Conservation (phyloP, 176 grass and related monocot species). For the Carex pumila region DNA sequence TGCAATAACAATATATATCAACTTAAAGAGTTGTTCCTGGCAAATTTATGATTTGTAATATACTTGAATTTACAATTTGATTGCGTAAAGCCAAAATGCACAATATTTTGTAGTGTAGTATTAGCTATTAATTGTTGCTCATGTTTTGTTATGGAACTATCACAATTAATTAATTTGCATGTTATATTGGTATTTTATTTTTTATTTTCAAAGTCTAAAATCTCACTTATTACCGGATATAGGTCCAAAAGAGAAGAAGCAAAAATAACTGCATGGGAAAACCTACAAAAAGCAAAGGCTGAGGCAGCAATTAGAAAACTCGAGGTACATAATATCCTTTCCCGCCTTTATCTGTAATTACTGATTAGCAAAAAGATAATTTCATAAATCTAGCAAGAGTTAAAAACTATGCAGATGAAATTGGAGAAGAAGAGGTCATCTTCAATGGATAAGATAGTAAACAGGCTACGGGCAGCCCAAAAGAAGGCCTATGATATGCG, state of each 20-base stretch:
- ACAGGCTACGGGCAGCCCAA: constrained; percentile 63
- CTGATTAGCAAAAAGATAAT: neutral
- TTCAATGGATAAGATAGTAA: constrained; percentile 92
- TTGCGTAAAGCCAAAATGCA: constrained; percentile 3
- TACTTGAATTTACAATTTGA: neutral
- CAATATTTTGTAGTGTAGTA: neutral
- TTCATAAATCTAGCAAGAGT: neutral
- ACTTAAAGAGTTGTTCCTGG: neutral
- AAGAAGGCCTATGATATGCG: constrained; percentile 94
- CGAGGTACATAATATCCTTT: constrained; percentile 38
- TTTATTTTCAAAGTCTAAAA: constrained; percentile 12
- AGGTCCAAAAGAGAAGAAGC: constrained; percentile 88
- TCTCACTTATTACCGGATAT: constrained; percentile 18
- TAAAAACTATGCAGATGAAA: constrained; percentile 64
- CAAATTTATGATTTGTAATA: neutral
- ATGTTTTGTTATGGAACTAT: neutral
- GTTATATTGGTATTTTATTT: constrained; percentile 10
- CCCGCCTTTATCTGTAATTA: neutral
- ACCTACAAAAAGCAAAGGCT: constrained; percentile 86
- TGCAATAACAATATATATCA: neutral
- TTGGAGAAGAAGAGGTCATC: constrained; percentile 89
- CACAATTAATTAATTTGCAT: neutral
- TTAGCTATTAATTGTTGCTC: neutral
- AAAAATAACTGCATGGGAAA: constrained; percentile 89
- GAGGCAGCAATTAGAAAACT: constrained; percentile 72